phyloP scores from a whole-genome alignment of 2,329 filamentous ascomycete species.

The Phialophora verrucosa region DNA sequence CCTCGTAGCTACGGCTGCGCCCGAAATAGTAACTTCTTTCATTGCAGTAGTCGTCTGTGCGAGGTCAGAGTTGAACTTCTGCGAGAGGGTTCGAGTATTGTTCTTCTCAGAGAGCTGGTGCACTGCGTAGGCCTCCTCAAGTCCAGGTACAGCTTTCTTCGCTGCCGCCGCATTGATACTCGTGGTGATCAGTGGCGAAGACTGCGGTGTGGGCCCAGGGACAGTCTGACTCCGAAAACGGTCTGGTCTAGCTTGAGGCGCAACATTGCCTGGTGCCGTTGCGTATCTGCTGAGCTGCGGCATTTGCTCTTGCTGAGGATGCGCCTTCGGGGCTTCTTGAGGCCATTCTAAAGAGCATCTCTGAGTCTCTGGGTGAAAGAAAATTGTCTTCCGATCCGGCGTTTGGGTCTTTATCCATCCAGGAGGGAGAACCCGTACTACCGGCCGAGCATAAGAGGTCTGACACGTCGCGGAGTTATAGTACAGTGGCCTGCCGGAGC shows the following conservation, averaged over 20 bases:
- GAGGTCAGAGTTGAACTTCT: constrained; percentile 19
- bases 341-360: constrained; percentile 13
- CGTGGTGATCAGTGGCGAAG: neutral
- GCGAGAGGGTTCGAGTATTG: constrained; percentile 7
- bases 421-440: constrained; percentile 13
- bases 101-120: constrained; percentile 18
- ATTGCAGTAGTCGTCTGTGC: constrained; percentile 21
- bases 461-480: constrained; percentile 12
- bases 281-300: constrained; percentile 13
- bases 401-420: constrained; percentile 21
- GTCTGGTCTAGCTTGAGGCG: neutral
- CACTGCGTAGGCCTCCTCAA: neutral
- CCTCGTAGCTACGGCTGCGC: constrained; percentile 14
- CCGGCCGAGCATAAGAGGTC: constrained; percentile 14
- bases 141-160: constrained; percentile 13
- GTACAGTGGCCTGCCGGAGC: constrained; percentile 10
- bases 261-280: neutral
- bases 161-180: neutral
- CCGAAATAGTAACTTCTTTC: constrained; percentile 20
- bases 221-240: constrained; percentile 18
- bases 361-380: constrained; percentile 21
- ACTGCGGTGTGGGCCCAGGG: neutral
- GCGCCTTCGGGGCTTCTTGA: neutral
- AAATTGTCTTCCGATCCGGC: constrained; percentile 21
- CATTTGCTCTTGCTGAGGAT: neutral